phyloP scores from a whole-genome alignment of 768 basidiomycete genomes.

The Mycena venus region DNA sequence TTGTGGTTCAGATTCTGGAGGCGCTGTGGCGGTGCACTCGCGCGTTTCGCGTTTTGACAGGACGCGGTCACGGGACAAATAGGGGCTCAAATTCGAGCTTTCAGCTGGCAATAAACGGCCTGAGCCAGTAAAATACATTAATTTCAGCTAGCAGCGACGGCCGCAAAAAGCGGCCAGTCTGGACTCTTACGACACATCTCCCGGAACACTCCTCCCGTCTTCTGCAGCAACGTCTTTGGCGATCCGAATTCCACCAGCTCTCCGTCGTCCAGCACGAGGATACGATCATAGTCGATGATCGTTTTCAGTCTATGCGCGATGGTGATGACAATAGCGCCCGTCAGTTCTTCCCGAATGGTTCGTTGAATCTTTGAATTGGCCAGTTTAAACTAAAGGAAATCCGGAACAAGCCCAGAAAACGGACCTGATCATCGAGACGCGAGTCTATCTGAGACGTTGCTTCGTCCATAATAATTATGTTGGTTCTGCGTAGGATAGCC shows the following conservation, averaged over 20 bases:
- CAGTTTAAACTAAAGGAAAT: not conserved
- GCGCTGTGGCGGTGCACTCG: not conserved
- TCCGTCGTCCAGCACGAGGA: slow-evolving; percentile 82
- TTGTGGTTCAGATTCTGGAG: not conserved
- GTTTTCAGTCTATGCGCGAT: slow-evolving; percentile 88
- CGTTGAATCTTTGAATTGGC: slow-evolving; percentile 70
- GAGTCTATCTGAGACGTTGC: slow-evolving; percentile 85
- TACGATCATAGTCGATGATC: slow-evolving; percentile 80
- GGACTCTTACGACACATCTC: slow-evolving; percentile 77
- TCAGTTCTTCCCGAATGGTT: slow-evolving; percentile 81
- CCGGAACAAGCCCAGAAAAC: slow-evolving; percentile 5
- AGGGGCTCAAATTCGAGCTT: no score
- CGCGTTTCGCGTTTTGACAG: no score
- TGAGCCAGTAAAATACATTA: no score
- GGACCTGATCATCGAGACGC: slow-evolving; percentile 75
- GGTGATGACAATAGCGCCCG: slow-evolving; percentile 80
- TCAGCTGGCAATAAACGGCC: no score
- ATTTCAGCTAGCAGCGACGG: slow-evolving; percentile 19
- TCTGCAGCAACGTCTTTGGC: slow-evolving; percentile 67
- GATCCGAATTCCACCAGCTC: slow-evolving; percentile 82
- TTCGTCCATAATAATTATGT: slow-evolving; percentile 82
- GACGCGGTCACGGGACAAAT: slow-evolving; percentile 21
- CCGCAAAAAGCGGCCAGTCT: slow-evolving; percentile 60
- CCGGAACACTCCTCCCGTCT: slow-evolving; percentile 70
- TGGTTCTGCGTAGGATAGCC: slow-evolving; percentile 74